Evolutionary conservation across 73 alveolate genomes (phyloP), one percentile per base, ranked within the genome.

Genomic region (Paramecium primaurelia): DNA sequence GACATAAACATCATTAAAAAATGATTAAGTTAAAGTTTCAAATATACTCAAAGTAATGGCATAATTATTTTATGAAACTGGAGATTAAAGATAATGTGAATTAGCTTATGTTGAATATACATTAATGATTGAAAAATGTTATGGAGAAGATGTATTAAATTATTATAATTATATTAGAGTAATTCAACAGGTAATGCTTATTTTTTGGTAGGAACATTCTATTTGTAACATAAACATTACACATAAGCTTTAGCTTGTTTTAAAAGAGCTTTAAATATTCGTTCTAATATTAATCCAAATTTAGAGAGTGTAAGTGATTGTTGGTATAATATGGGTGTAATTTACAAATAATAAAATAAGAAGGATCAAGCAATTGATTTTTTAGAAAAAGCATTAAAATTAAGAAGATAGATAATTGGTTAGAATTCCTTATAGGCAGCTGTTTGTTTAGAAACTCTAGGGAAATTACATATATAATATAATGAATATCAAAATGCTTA

Each of bases 81-180:
- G 91, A 20, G 91, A 80, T 80, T 14, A 80, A 36, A 80, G 58
- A 80, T 32, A 80, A 10, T 80, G 91, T 28, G 91, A 80, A 16
- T 80, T 20, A 26, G 91, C 73, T 7, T 80, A 80, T 26, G 77
- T 80, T 22, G 75, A 80, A 14, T 80, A 80, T 47, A 26, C 75
- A 3, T 38, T 64, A 28, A 12, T 80, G 71, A 80, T 80, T 20
- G 91, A 80, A 12, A 44, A 40, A 80, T 42, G 75, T 80, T 25
- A 80, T 45, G 91, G 91, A 1, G 91, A 80, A 26, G 58, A 80
- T 18, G 91, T 80, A 80, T 8, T 9, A n/a, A 45, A 25, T 37
- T 4, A 20, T 77, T 77, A 44, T 18, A 1, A 32, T 40, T 4
- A 34, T 16, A 4, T 7, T 80, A 80, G 91, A 80, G 77, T 22